phyloP scores from a whole-genome alignment of 192 early-diverging fungal genomes.

The Gaertneriomyces sp. region DNA sequence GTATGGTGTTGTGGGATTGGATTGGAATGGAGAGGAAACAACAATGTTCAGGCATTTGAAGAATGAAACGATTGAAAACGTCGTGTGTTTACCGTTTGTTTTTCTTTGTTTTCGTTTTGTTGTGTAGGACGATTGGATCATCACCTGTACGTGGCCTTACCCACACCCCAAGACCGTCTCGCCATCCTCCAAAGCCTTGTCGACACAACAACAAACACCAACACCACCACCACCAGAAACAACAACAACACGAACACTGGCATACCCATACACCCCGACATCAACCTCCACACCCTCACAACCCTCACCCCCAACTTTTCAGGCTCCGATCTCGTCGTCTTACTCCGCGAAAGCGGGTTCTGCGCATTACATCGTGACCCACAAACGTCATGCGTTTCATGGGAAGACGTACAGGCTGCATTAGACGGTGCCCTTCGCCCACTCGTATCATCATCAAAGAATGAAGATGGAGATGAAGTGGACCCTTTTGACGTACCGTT shows the following conservation, averaged over 20 bases:
- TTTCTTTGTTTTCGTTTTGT: not conserved
- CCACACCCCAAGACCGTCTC: constrained; percentile 42
- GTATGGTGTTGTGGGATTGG: too few relatives aligned
- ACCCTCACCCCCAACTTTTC: too few relatives aligned
- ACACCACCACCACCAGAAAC: too few relatives aligned
- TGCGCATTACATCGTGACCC: constrained; percentile 15
- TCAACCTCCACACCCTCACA: too few relatives aligned
- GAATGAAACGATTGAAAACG: too few relatives aligned
- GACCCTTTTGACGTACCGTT: constrained; percentile 7
- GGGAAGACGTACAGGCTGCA: constrained; percentile 29
- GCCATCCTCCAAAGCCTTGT: constrained; percentile 55
- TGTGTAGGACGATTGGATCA: constrained; percentile 70
- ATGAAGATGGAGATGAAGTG: not conserved
- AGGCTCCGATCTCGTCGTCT: too few relatives aligned
- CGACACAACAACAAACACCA: constrained; percentile 1
- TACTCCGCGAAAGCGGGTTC: constrained; percentile 36
- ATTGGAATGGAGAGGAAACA: too few relatives aligned
- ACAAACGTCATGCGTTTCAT: constrained; percentile 5
- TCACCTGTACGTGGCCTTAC: constrained; percentile 63
- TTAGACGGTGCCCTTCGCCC: constrained; percentile 18
- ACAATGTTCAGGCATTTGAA: too few relatives aligned
- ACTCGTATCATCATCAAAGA: too few relatives aligned
- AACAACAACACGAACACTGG: too few relatives aligned
- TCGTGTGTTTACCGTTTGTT: not conserved
- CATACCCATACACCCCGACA: too few relatives aligned